Percentiles rank a stretch among this genome's conserved stretches.
These are phyloP conservation scores for Vitis vinifera DNA, from an alignment of 164 flowering plant genomes.

Conservation along the genomic window DNA sequence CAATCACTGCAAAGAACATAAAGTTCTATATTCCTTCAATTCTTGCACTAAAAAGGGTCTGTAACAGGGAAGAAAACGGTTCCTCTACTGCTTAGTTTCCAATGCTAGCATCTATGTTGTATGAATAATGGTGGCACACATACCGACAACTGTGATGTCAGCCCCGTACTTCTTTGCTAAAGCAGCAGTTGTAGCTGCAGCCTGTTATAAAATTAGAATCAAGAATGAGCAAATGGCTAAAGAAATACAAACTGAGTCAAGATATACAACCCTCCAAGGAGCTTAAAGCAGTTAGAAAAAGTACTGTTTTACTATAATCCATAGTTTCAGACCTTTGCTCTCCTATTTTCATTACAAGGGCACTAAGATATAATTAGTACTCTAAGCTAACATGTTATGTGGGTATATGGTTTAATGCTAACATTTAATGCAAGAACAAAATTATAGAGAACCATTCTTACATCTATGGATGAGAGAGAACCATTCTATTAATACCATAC, in stretches of 20 bases:
- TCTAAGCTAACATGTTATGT: background rate
- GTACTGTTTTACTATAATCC: too few species aligned
- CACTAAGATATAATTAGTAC: background rate
- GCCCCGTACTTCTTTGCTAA: slow-evolving; percentile 97
- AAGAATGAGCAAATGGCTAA: slow-evolving; percentile 1
- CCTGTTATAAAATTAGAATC: slow-evolving; percentile 36
- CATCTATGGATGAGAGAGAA: too few species aligned
- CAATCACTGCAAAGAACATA: slow-evolving; percentile 79
- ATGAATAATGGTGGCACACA: slow-evolving; percentile 17
- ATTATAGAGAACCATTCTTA: too few species aligned
- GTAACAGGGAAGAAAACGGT: slow-evolving; percentile 13
- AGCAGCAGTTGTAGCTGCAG: slow-evolving; percentile 80
- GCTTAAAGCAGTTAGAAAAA: background rate
- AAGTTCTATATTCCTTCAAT: slow-evolving; percentile 28
- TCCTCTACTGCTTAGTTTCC: slow-evolving; percentile 16
- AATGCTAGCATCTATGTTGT: background rate
- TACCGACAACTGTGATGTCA: slow-evolving; percentile 94
- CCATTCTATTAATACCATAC: too few species aligned
- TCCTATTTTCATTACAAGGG: background rate
- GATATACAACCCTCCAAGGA: background rate
- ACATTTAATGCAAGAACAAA: too few species aligned
- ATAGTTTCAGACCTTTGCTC: background rate
- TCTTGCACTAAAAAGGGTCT: slow-evolving; percentile 24
- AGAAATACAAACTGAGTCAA: background rate
- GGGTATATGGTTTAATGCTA: too few species aligned